Conservation (phyloP, 2,329 filamentous ascomycete species). For the Lasiodiplodia sp. region DNA sequence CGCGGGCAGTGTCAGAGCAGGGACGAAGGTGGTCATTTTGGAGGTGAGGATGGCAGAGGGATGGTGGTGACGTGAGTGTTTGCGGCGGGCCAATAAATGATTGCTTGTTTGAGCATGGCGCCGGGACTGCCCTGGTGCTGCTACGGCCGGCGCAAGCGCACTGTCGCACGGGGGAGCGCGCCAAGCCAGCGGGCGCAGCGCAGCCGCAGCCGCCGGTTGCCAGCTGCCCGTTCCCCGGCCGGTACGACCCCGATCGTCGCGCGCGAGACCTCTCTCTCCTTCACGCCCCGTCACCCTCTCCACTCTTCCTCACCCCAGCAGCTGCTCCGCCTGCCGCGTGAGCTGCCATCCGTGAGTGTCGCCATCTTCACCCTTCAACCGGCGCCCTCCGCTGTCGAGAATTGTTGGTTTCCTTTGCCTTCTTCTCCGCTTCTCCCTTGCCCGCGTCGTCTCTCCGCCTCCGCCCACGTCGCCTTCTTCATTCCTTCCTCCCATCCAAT, state of each 20-base stretch:
- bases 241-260: conserved; percentile 24
- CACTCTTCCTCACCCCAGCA: conserved; percentile 16
- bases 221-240: conserved; percentile 7
- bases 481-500: conserved; percentile 36
- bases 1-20: conserved; percentile 76
- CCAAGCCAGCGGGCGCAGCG: neutral
- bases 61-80: conserved; percentile 26
- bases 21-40: conserved; percentile 75
- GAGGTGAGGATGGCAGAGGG: conserved; percentile 5
- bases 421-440: conserved; percentile 29
- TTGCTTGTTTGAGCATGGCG: conserved; percentile 28
- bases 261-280: conserved; percentile 13
- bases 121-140: conserved; percentile 32
- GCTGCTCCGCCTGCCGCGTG: conserved; percentile 10
- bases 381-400: conserved; percentile 14
- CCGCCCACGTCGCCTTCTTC: conserved; percentile 21
- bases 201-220: conserved; percentile 4
- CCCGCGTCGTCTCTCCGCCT: conserved; percentile 29
- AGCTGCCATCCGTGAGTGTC: conserved; percentile 28
- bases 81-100: conserved; percentile 13
- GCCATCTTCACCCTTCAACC: conserved; percentile 36
- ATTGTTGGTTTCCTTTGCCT: conserved; percentile 32
- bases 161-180: neutral
- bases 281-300: conserved; percentile 28
- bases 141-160: conserved; percentile 30